Evolutionary conservation across 2,329 filamentous ascomycete genomes (phyloP), one percentile per base, ranked within the genome.

Genomic region (Paraphaeosphaeria minitans): DNA sequence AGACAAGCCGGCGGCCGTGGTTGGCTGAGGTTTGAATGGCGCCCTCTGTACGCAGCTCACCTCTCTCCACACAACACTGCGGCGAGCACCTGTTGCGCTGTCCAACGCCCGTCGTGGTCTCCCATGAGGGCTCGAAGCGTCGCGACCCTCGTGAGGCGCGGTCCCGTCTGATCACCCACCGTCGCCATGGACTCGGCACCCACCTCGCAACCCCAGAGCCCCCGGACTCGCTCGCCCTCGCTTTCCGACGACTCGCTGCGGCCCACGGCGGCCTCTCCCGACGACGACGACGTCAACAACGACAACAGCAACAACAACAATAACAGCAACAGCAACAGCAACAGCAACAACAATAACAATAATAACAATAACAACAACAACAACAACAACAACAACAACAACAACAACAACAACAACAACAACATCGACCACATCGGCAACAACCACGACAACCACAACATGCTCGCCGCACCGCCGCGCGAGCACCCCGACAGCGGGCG

Each of bases 121-220:
- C 66, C 63, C 63, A 72, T 73, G 67, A 70, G 68, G 67, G 59
- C 70, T 61, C 60, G 69, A 70, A 66, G 62, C 67, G 65, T 58
- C 56, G 43, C 60, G 56, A 53, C 61, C 54, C 61, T 58, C 58
- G 62, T 66, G 70, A 68, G 68, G 63, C 66, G 67, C 61, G 61
- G 57, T 45, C 39, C 57, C 64, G 59, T 62, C 65, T 65, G 56
- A 52, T 61, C 33, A 5, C 13, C 52, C 65, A 72, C 60, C 67
- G 76, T 77, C 65, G 71, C 60, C 67, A 76, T 77, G 74, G 72
- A 67, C 48, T 64, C 64, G 54, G 56, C 57, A 46, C 59, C 61
- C 42, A 61, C 49, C 56, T 56, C 58, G 33, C 56, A 48, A n/a
- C 62, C 61, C 47, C 51, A 37, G 46, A 57, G 63, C 19, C 57